A percentile compares a stretch with the other conserved stretches of the same genome.
These are phyloP conservation scores for Phyllosticta citrichinensis DNA, from an alignment of 2,329 filamentous ascomycete species.

Conservation along the genomic window DNA sequence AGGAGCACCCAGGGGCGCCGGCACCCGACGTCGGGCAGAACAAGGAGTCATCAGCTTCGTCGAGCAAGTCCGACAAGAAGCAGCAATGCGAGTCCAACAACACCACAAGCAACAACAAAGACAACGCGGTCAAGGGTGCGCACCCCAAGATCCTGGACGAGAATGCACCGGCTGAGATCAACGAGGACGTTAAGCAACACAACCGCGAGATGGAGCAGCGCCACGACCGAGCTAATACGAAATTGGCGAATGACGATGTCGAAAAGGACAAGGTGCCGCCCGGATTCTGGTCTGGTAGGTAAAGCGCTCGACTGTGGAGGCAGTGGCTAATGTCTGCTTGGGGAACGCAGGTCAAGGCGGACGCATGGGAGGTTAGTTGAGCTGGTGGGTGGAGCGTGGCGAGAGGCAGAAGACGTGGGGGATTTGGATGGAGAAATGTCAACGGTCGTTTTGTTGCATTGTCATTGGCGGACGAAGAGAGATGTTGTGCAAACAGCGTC, in stretches of 20 bases:
- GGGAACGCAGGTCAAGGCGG: slow-evolving; percentile 18
- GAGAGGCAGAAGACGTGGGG: too few species aligned
- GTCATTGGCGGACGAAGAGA: too few species aligned
- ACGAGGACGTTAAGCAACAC: slow-evolving; percentile 31
- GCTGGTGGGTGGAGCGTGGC: too few species aligned
- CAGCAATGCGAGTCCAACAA: neutral
- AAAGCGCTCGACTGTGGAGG: too few species aligned
- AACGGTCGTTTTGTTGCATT: too few species aligned
- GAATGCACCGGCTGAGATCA: slow-evolving; percentile 21
- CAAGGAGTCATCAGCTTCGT: slow-evolving; percentile 18
- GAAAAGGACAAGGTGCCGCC: slow-evolving; percentile 32
- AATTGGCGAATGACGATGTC: slow-evolving; percentile 26
- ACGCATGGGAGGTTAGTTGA: slow-evolving; percentile 15
- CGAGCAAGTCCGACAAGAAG: slow-evolving; percentile 16
- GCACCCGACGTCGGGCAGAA: slow-evolving; percentile 32
- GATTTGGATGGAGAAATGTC: too few species aligned
- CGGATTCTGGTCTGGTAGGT: slow-evolving; percentile 31
- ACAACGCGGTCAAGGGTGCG: slow-evolving; percentile 24
- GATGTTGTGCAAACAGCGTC: too few species aligned
- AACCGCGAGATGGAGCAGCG: slow-evolving; percentile 35
- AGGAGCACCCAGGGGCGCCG: slow-evolving; percentile 37
- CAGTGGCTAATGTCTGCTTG: neutral
- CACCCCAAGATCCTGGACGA: slow-evolving; percentile 35
- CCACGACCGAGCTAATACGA: slow-evolving; percentile 31
- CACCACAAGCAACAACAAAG: slow-evolving; percentile 3